Evolutionary conservation across 2,329 filamentous ascomycete species (phyloP), one percentile per base, ranked within the genome.

Genomic region (Lecanicillium sp.): DNA sequence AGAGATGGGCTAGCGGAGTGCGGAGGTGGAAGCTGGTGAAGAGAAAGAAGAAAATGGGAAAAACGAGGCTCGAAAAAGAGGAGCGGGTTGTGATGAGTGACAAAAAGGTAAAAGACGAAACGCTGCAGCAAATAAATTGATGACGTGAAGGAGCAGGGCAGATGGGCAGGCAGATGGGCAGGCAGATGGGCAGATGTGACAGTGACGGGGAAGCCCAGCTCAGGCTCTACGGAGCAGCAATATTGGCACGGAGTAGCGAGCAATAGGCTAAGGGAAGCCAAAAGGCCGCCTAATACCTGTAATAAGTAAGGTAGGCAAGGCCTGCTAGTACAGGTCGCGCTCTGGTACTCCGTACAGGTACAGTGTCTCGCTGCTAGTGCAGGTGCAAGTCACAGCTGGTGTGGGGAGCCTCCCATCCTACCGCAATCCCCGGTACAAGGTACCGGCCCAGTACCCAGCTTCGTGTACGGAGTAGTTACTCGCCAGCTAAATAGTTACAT

Each of bases 41-140:
- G 10, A 44, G 24, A 26, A 32, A 23, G 26, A 46, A 46, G 44
- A 24, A 37, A 19, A 10, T 26, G 5, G n/a, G 14, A 47, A 1
- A 32, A 19, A 39, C 1, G 19, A 24, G 26, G 20, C 27, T 47
- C 35, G n/a, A 23, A 14, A 20, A 24, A 20, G 27, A 44, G 10
- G 27, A 32, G n/a, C 12, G 32, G 5, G 44, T 40, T 32, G 33
- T 19, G n/a, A 32, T 37, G 29, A 30, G 36, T 11, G 33, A 37
- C 17, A 44, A 29, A 29, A 29, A 27, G 14, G 29, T 21, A 24
- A 46, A 32, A n/a, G n/a, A n/a, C n/a, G n/a, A n/a, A n/a, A n/a
- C 21, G n/a, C 12, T 39, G 44, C 44, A 47, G 44, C 35, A n/a
- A 39, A 40, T 40, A 47, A 39, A 47, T 47, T 47, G 44, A 47